A percentile compares a stretch with the other conserved stretches of the same genome.
These are phyloP conservation scores for Aspergillus carlsbadensis DNA, from an alignment of 495 filamentous ascomycete genomes.

Conservation along the genomic window DNA sequence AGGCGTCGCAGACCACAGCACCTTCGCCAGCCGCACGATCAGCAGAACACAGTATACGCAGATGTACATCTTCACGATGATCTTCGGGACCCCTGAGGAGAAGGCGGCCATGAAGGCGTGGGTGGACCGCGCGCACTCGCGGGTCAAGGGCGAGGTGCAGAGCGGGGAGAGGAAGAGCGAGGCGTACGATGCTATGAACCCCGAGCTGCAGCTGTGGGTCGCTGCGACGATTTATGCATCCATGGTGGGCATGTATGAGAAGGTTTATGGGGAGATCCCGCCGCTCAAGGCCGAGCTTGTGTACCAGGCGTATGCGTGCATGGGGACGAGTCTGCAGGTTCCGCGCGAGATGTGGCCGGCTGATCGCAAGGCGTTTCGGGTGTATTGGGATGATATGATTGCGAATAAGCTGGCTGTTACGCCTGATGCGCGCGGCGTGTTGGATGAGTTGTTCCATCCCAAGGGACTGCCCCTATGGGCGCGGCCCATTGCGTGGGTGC, in stretches of 20 bases:
- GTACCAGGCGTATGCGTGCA: not conserved
- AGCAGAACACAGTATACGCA: conserved; percentile 5
- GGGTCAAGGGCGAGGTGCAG: conserved; percentile 3
- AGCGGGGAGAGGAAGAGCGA: not conserved
- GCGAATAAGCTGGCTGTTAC: not conserved
- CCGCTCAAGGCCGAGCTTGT: not conserved
- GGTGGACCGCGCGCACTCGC: conserved; percentile 4
- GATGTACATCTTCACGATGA: conserved; percentile 14
- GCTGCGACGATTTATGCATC: conserved; percentile 8
- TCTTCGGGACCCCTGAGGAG: conserved; percentile 1
- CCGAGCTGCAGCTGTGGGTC: conserved; percentile 12
- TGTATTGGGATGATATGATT: conserved; percentile 4
- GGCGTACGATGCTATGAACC: conserved; percentile 3
- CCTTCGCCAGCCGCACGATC: conserved; percentile 4
- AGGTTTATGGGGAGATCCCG: not conserved
- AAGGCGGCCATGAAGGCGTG: conserved; percentile 6
- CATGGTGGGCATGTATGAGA: conserved; percentile 3
- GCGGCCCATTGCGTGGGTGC: conserved; percentile 11
- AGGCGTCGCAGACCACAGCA: conserved; percentile 11
- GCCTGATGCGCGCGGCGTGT: not conserved
- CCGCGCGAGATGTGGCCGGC: conserved; percentile 4
- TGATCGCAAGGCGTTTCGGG: not conserved
- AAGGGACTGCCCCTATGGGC: not conserved
- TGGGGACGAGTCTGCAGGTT: not conserved
- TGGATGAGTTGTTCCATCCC: conserved; percentile 2